A percentile compares a stretch with the other conserved stretches of the same genome.
Evolutionary conservation across 495 filamentous ascomycete species (phyloP).

Genomic region (Annulohypoxylon bovei): DNA sequence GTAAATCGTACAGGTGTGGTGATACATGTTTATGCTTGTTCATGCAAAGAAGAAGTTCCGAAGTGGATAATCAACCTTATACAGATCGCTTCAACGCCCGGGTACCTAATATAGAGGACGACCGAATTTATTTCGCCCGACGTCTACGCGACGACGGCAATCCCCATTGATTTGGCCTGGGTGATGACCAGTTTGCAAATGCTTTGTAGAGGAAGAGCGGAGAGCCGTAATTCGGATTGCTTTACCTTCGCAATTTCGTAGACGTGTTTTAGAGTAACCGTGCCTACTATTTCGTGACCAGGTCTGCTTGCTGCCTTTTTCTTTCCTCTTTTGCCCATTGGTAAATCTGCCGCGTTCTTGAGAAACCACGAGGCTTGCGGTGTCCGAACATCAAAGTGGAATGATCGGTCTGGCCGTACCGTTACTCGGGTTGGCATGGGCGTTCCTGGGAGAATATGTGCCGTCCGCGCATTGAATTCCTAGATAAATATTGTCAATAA

Average conservation of each 20-base stretch:
- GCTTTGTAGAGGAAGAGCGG: conserved; percentile 80
- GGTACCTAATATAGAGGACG: conserved; percentile 2
- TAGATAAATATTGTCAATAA: conserved; percentile 48
- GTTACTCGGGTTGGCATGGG: conserved; percentile 91
- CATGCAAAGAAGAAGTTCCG: conserved; percentile 16
- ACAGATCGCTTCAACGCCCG: conserved; percentile 18
- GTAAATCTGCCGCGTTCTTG: conserved; percentile 80
- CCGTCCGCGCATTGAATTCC: conserved; percentile 98
- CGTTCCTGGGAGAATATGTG: conserved; percentile 82
- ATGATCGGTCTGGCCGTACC: conserved; percentile 91
- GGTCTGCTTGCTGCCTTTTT: conserved; percentile 80
- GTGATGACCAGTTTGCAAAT: conserved; percentile 85
- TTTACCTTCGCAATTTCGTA: conserved; percentile 99
- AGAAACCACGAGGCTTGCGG: conserved; percentile 90
- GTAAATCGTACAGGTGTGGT: conserved; percentile 31
- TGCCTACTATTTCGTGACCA: conserved; percentile 81
- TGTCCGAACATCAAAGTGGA: conserved; percentile 92
- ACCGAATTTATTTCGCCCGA: background rate
- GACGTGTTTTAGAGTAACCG: conserved; percentile 91
- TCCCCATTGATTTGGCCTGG: conserved; percentile 88
- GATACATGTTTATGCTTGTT: conserved; percentile 26
- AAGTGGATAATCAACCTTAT: conserved; percentile 21
- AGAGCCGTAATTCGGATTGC: conserved; percentile 81
- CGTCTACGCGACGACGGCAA: conserved; percentile 75
- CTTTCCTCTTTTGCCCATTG: conserved; percentile 76